Evolutionary conservation across 139 green algal genomes (phyloP).

Genomic region (Deuterostichococcus epilithicus): DNA sequence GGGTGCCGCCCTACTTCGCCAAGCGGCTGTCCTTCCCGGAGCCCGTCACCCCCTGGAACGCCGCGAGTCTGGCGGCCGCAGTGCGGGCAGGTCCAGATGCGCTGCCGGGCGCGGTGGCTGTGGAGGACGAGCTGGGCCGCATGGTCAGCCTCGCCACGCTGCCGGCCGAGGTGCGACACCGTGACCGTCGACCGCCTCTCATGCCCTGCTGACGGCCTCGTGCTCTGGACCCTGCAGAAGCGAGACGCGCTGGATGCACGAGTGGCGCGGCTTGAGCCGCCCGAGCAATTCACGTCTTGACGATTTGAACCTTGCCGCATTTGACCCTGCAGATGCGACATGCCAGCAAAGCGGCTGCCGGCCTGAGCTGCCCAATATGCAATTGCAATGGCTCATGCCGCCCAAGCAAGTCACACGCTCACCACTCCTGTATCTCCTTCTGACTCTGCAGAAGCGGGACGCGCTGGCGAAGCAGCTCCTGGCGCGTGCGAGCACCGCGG

Average conservation of each 20-base stretch:
- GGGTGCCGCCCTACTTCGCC: constrained; percentile 96
- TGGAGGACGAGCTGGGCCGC: constrained; percentile 83
- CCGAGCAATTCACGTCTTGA: too few species aligned
- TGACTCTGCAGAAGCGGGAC: constrained; percentile 45
- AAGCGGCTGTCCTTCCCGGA: constrained; percentile 89
- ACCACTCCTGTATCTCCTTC: constrained; percentile 2
- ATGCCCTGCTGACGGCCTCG: too few species aligned
- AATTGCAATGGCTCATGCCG: too few species aligned
- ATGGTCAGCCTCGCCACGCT: constrained; percentile 57
- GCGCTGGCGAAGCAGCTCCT: constrained; percentile 81
- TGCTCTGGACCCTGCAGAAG: too few species aligned
- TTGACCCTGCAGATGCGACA: too few species aligned
- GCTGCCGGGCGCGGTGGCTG: constrained; percentile 85
- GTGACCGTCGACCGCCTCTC: too few species aligned
- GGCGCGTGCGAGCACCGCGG: constrained; percentile 12
- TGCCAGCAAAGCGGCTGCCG: too few species aligned
- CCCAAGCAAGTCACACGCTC: neutral
- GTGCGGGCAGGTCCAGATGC: constrained; percentile 53
- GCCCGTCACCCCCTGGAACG: constrained; percentile 89
- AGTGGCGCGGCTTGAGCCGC: too few species aligned
- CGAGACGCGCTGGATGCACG: too few species aligned
- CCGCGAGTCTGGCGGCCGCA: constrained; percentile 1
- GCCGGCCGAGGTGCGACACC: neutral
- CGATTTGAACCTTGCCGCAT: too few species aligned
- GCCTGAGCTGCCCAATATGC: too few species aligned